Percentiles rank a stretch among this genome's conserved stretches.
These are phyloP conservation scores for Drechslerella coelobrocha DNA, from an alignment of 2,329 filamentous ascomycete species.

Conservation along the genomic window DNA sequence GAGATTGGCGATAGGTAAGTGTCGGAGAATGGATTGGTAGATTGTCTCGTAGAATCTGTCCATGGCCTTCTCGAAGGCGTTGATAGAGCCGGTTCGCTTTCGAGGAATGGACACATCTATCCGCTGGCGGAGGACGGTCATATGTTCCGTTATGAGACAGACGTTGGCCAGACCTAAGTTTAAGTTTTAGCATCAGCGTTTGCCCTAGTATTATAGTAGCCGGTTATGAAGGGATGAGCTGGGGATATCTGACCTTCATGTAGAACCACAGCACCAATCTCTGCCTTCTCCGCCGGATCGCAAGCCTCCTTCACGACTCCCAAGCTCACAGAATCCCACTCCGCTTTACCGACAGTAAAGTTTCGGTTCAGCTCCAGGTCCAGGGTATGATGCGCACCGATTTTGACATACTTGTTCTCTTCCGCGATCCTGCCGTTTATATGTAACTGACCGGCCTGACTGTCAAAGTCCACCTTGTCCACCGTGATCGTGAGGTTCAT, in stretches of 20 bases:
- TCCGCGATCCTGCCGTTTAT: conserved; percentile 70
- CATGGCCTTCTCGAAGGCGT: conserved; percentile 68
- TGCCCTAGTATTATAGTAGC: no score
- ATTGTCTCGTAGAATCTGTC: conserved; percentile 79
- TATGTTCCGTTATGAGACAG: conserved; percentile 79
- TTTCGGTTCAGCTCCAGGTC: conserved; percentile 87
- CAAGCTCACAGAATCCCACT: conserved; percentile 88
- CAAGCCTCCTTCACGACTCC: conserved; percentile 80
- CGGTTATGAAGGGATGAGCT: not conserved
- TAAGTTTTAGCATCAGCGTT: conserved; percentile 12
- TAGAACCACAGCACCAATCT: conserved; percentile 90
- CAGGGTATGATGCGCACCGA: conserved; percentile 73
- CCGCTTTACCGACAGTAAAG: conserved; percentile 84
- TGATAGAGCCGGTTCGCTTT: conserved; percentile 66
- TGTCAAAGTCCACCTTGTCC: conserved; percentile 72
- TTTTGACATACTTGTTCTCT: conserved; percentile 72
- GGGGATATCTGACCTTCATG: conserved; percentile 70
- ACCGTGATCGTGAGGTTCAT: conserved; percentile 71
- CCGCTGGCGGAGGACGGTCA: conserved; percentile 75
- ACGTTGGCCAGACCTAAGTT: conserved; percentile 70
- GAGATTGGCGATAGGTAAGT: conserved; percentile 74
- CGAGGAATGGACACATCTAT: conserved; percentile 72
- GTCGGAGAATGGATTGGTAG: conserved; percentile 75
- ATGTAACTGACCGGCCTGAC: conserved; percentile 71
- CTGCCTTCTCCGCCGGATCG: conserved; percentile 77